Base-by-base conservation (phyloP, 768 basidiomycete species). In the Collybia sp. region DNA sequence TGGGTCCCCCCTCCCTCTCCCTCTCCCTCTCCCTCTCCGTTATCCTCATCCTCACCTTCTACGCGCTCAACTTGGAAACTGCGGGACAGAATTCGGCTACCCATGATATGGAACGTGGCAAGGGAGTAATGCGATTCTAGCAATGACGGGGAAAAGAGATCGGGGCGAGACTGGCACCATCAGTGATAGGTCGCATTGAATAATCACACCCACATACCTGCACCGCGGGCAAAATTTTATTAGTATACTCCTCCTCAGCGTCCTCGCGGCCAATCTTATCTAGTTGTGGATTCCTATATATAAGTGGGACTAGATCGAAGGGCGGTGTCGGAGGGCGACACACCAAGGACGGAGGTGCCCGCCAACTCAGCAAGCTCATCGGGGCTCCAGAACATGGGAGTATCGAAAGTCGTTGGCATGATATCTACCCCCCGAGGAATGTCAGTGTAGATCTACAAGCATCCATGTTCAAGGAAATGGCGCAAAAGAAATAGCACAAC, bases 321-420 rank as follows among this genome's bases (percentile, higher is more conserved):
- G 6, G 41, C 32, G 5, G 17, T 31, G 35, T 37, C 5, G 30
- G 37, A 40, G 47, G 18, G 35, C 35, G 59, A 80, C 77, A 58
- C 60, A 92, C 91, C 80, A 75, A 91, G 75, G 65, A 98, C 82
- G n/a, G 83, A 77, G 37, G 93, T 95, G 0, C 93, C 96, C 47
- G 71, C 67, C 12, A 99, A 72, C 52, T 90, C 84, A 18, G 68
- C 63, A 9, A 94, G 64, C 44, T 96, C 92, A 2, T 73, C 75
- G 2, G 77, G 73, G 36, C 60, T 68, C 96, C 96, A 98, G 59
- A 97, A 94, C 89, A 99, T 97, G 0, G 93, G 91, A 0, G 93
- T 94, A 53, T 86, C 76, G 59, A 98, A 97, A 11, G 53, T 49
- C 11, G 57, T 69, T 0, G 94, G 94, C 49, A 97, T 73, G 12